phyloP scores from a whole-genome alignment of 768 basidiomycete genomes.

The Xerocomus brunneocitrinus region DNA sequence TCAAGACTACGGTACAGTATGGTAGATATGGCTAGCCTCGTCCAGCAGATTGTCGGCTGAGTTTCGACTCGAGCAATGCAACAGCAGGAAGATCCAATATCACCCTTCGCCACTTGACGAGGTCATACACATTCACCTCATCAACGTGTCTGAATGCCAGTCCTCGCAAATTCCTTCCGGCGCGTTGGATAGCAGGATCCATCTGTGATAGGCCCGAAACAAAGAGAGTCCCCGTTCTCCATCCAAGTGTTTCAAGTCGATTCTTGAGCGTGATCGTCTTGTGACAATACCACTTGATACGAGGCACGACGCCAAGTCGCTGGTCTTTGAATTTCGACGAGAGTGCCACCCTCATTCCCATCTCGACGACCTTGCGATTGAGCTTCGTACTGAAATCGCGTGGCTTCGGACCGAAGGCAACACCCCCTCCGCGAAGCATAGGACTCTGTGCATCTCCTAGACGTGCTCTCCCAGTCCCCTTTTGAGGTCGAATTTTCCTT shows the following conservation, averaged over 20 bases:
- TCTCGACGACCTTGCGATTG: conserved; percentile 86
- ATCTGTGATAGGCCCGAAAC: conserved; percentile 59
- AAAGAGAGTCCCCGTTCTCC: conserved; percentile 67
- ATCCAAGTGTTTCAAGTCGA: conserved; percentile 59
- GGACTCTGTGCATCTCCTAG: conserved; percentile 85
- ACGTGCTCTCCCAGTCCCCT: conserved; percentile 87
- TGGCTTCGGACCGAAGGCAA: conserved; percentile 87
- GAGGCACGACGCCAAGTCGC: conserved; percentile 69
- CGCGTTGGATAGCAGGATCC: conserved; percentile 52
- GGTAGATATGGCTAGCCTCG: neutral
- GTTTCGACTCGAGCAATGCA: conserved; percentile 65
- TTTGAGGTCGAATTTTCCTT: conserved; percentile 84
- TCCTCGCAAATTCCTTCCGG: conserved; percentile 67
- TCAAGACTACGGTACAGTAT: neutral
- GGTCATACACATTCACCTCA: conserved; percentile 74
- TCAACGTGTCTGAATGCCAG: conserved; percentile 60
- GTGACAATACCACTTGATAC: conserved; percentile 63
- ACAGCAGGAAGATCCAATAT: conserved; percentile 80
- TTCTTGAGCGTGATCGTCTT: conserved; percentile 68
- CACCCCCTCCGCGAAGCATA: conserved; percentile 86
- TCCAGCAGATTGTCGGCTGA: conserved; percentile 38
- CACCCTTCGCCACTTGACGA: conserved; percentile 78
- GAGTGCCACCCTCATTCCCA: conserved; percentile 90
- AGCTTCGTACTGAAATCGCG: conserved; percentile 90
- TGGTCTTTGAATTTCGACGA: conserved; percentile 77